These are phyloP conservation scores for Magnolia changhungtana DNA, from an alignment of 164 flowering plant species.

Conservation along the genomic window DNA sequence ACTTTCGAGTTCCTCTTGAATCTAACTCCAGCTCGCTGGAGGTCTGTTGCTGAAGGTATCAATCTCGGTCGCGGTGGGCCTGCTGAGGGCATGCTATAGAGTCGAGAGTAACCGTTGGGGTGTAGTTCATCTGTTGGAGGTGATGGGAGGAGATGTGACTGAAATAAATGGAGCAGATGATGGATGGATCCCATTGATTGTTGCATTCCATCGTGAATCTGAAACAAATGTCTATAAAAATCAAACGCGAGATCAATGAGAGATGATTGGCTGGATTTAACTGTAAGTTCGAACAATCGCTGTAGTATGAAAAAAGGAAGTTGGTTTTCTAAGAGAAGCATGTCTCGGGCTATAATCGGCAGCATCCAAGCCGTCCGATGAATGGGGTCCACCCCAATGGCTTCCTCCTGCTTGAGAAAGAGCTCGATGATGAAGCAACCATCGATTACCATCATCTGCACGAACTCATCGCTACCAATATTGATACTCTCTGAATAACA, in stretches of 20 bases:
- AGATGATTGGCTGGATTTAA: no score
- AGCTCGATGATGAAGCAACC: constrained; percentile 8
- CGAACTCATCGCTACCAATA: constrained; percentile 29
- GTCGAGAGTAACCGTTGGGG: not conserved
- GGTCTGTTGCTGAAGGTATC: constrained; percentile 28
- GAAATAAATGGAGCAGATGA: constrained; percentile 6
- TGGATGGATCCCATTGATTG: not conserved
- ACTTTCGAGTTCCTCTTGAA: constrained; percentile 33
- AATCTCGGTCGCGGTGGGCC: not conserved
- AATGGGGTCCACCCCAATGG: not conserved
- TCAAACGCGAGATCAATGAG: not conserved
- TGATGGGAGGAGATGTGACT: not conserved
- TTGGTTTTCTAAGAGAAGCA: constrained; percentile 8
- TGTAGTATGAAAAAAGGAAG: constrained; percentile 7
- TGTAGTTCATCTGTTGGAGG: not conserved
- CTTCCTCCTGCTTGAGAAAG: not conserved
- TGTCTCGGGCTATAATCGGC: not conserved
- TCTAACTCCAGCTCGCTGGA: constrained; percentile 46
- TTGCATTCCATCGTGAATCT: no score
- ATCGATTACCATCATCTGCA: constrained; percentile 10
- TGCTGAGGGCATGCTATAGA: not conserved
- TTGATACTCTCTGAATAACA: constrained; percentile 41
- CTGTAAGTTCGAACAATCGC: not conserved
- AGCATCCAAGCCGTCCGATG: not conserved
- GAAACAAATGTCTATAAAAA: not conserved